Percentiles rank a stretch among this genome's conserved stretches.
Evolutionary conservation across 148 eudicot species (phyloP).

Genomic region (Linanthus parryae): DNA sequence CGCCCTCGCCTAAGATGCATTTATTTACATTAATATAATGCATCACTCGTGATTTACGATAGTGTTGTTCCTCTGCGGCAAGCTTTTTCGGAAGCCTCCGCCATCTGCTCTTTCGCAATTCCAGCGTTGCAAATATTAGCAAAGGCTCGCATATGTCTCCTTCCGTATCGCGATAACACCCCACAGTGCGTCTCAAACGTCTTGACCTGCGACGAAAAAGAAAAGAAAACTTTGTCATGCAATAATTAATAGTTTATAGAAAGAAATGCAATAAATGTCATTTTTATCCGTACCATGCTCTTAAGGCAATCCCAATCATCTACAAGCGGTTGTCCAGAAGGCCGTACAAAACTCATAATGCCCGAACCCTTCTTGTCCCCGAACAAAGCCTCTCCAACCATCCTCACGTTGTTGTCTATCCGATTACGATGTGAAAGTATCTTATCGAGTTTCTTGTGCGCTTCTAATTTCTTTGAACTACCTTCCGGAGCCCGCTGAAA

Average conservation of each 20-base stretch:
- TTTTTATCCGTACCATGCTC: slow-evolving; percentile 44
- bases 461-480: too few species aligned
- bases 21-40: too few species aligned
- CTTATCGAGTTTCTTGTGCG: too few species aligned
- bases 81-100: too few species aligned
- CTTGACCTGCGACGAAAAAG: slow-evolving; percentile 38
- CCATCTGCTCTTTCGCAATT: slow-evolving; percentile 32
- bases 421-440: slow-evolving; percentile 62
- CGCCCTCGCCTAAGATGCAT: too few species aligned
- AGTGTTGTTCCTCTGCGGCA: too few species aligned
- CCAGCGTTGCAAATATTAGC: slow-evolving; percentile 83
- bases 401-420: slow-evolving; percentile 60
- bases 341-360: slow-evolving; percentile 32
- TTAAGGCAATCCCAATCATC: slow-evolving; percentile 92
- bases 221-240: neutral
- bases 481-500: too few species aligned
- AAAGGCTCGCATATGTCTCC: slow-evolving; percentile 90
- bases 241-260: neutral
- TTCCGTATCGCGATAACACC: slow-evolving; percentile 77
- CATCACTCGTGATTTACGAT: too few species aligned
- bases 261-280: neutral
- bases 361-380: slow-evolving; percentile 46
- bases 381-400: slow-evolving; percentile 57
- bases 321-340: slow-evolving; percentile 49
- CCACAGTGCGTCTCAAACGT: slow-evolving; percentile 85